Evolutionary conservation across 768 basidiomycete genomes (phyloP).

Genomic region (Amanita polypyramis): DNA sequence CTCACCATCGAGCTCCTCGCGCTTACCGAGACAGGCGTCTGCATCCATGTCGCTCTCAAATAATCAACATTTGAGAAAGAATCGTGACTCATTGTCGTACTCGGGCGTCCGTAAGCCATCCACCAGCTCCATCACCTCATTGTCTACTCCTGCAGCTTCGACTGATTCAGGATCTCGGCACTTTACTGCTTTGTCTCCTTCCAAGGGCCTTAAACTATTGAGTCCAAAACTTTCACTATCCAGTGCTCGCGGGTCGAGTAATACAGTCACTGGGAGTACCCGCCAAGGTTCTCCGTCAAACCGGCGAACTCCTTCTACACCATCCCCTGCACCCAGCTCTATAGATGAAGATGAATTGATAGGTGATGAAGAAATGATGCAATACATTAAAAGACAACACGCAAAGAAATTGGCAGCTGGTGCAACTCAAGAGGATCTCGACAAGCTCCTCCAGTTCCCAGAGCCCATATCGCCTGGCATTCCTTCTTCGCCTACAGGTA

Average conservation of each 20-base stretch:
- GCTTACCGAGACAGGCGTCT: constrained; percentile 57
- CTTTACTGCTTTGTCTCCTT: constrained; percentile 78
- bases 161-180: constrained; percentile 41
- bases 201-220: constrained; percentile 72
- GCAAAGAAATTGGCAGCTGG: constrained; percentile 79
- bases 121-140: constrained; percentile 67
- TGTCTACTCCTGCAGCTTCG: constrained; percentile 40
- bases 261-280: constrained; percentile 36
- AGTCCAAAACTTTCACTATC: constrained; percentile 67
- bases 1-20: constrained; percentile 56
- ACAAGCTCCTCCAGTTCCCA: constrained; percentile 85
- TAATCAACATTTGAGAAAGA: constrained; percentile 49
- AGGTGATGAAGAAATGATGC: constrained; percentile 96
- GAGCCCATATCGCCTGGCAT: constrained; percentile 70
- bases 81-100: constrained; percentile 74
- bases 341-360: constrained; percentile 80
- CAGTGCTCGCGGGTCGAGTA: constrained; percentile 27
- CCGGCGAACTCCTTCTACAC: constrained; percentile 69
- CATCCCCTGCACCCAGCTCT: constrained; percentile 70
- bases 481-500: constrained; percentile 62
- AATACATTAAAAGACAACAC: constrained; percentile 85
- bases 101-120: constrained; percentile 74
- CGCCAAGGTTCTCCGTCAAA: constrained; percentile 57
- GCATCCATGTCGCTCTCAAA: constrained; percentile 35
- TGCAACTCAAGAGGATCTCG: constrained; percentile 78